These are phyloP conservation scores for Calonectria ilicicola DNA, from an alignment of 2,329 filamentous ascomycete genomes.

Conservation along the genomic window DNA sequence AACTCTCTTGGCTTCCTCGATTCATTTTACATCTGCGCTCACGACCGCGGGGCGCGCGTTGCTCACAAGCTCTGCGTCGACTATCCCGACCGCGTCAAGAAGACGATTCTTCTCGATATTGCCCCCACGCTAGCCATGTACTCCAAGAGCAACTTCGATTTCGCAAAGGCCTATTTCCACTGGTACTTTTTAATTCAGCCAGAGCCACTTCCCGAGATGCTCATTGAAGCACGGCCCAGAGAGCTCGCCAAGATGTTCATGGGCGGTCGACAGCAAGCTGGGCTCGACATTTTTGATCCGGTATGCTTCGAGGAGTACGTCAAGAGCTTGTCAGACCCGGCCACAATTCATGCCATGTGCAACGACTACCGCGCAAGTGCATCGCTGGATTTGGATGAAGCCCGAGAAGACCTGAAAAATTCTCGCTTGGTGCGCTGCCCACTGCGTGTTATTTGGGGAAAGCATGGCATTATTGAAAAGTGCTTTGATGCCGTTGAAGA, in stretches of 20 bases:
- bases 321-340: conserved; percentile 53
- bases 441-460: conserved; percentile 63
- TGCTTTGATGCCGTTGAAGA: conserved; percentile 62
- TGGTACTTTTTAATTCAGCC: conserved; percentile 70
- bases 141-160: conserved; percentile 52
- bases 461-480: conserved; percentile 60
- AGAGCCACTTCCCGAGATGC: conserved; percentile 61
- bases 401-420: conserved; percentile 56
- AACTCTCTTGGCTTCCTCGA: conserved; percentile 49
- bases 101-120: conserved; percentile 63
- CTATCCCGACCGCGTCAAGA: conserved; percentile 53
- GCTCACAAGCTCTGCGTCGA: conserved; percentile 66
- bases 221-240: conserved; percentile 53
- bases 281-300: conserved; percentile 48
- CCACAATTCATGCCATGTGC: conserved; percentile 61
- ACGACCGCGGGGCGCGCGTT: conserved; percentile 69
- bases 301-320: conserved; percentile 56
- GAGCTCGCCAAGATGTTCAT: conserved; percentile 57
- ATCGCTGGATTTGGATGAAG: conserved; percentile 63
- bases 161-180: conserved; percentile 66
- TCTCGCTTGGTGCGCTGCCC: conserved; percentile 59
- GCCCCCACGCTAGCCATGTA: conserved; percentile 68
- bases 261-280: conserved; percentile 53
- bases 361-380: conserved; percentile 68
- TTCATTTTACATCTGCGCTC: conserved; percentile 62